A percentile compares a stretch with the other conserved stretches of the same genome.
phyloP scores from a whole-genome alignment of 2,329 filamentous ascomycete genomes.

The Neophaeococcomyces aloes region DNA sequence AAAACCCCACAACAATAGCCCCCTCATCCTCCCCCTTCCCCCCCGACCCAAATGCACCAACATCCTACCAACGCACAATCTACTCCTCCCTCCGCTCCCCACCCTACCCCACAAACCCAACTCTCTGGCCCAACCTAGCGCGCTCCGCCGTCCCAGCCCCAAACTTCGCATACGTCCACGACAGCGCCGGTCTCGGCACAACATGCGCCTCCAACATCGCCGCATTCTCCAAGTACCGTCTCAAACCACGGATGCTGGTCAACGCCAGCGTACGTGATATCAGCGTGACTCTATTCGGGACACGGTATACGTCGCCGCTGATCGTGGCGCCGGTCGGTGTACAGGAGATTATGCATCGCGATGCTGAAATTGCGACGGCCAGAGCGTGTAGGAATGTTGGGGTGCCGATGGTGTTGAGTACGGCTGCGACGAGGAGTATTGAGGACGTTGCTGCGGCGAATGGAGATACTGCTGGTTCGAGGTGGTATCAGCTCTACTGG shows the following conservation, averaged over 20 bases:
- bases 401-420: conserved; percentile 57
- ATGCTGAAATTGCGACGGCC: conserved; percentile 54
- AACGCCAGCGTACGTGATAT: conserved; percentile 36
- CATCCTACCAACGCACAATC: conserved; percentile 19
- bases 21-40: neutral
- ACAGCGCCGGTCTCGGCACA: conserved; percentile 38
- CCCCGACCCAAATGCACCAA: conserved; percentile 15
- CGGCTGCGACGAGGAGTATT: conserved; percentile 51
- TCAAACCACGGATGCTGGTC: conserved; percentile 23
- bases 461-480: conserved; percentile 38
- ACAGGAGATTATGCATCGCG: conserved; percentile 54
- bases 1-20: neutral
- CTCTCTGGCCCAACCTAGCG: conserved; percentile 45
- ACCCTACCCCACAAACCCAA: conserved; percentile 46
- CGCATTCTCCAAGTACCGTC: conserved; percentile 25
- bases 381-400: conserved; percentile 46
- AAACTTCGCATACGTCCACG: conserved; percentile 50
- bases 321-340: conserved; percentile 60
- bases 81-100: conserved; percentile 28
- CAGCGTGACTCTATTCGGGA: conserved; percentile 42
- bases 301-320: conserved; percentile 40
- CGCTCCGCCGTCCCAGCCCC: conserved; percentile 36
- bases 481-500: conserved; percentile 71
- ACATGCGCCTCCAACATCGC: conserved; percentile 25
- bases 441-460: conserved; percentile 54